Conservation (phyloP, 371 early-diverging fungal species). For the Mitosporidium daphniae region DNA sequence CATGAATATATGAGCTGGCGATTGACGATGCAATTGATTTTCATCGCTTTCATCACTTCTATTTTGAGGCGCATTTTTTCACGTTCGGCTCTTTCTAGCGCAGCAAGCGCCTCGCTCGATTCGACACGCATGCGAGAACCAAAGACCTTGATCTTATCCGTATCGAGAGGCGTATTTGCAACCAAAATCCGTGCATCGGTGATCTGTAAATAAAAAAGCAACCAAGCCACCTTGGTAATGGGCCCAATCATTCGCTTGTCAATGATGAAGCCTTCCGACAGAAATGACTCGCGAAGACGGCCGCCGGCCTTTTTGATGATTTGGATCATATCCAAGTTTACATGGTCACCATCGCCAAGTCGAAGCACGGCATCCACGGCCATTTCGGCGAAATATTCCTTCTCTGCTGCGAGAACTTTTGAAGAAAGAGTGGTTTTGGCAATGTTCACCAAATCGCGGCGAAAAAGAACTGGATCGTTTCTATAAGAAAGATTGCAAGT, state of each 20-base stretch:
- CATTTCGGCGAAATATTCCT: slow-evolving; percentile 72
- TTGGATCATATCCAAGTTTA: slow-evolving; percentile 71
- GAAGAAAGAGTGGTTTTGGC: slow-evolving; percentile 88
- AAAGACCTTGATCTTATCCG: slow-evolving; percentile 97
- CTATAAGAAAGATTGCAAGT: slow-evolving; percentile 2
- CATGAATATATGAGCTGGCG: slow-evolving; percentile 99
- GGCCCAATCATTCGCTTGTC: slow-evolving; percentile 91
- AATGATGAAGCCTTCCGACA: slow-evolving; percentile 88
- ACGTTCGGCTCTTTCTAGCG: slow-evolving; percentile 88
- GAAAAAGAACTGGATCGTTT: slow-evolving; percentile 4
- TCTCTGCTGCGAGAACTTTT: slow-evolving; percentile 79
- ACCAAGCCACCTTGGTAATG: slow-evolving; percentile 42
- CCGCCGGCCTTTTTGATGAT: slow-evolving; percentile 95
- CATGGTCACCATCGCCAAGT: slow-evolving; percentile 16
- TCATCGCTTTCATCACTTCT: slow-evolving; percentile 73
- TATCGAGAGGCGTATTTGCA: slow-evolving; percentile 97
- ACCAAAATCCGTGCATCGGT: slow-evolving; percentile 81
- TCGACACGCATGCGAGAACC: slow-evolving; percentile 87
- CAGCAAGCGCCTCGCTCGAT: slow-evolving; percentile 77
- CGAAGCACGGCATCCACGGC: slow-evolving; percentile 86
- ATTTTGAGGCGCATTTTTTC: slow-evolving; percentile 95
- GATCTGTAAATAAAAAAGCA: slow-evolving; percentile 19
- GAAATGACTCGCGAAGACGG: slow-evolving; percentile 65
- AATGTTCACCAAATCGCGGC: slow-evolving; percentile 62
- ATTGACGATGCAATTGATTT: slow-evolving; percentile 91